Conservation (phyloP, 2,329 filamentous ascomycete genomes). For the Hirsutella thompsonii region DNA sequence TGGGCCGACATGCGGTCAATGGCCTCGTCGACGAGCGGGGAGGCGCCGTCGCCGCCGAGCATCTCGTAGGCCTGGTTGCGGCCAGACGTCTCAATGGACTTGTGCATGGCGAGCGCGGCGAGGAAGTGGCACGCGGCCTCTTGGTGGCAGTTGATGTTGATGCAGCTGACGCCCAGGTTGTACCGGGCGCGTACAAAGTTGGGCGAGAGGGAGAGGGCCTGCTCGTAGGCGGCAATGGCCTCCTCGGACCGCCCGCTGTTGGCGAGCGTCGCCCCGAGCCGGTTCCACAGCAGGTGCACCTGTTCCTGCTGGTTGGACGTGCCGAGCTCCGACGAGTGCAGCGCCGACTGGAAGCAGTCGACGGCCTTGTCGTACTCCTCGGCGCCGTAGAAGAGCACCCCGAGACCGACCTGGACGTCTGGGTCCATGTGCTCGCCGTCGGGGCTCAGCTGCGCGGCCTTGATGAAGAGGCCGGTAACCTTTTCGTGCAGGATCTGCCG, state of each 20-base stretch:
- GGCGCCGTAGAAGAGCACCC: conserved; percentile 92
- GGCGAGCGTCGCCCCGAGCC: conserved; percentile 86
- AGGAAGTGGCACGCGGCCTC: conserved; percentile 90
- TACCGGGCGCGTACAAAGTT: conserved; percentile 97
- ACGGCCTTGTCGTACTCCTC: conserved; percentile 98
- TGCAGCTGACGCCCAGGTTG: conserved; percentile 91
- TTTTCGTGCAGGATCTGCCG: conserved; percentile 79
- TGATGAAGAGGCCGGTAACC: conserved; percentile 82
- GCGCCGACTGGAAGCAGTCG: conserved; percentile 89
- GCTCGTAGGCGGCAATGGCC: conserved; percentile 92
- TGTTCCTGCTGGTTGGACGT: conserved; percentile 74
- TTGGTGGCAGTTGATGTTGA: conserved; percentile 91
- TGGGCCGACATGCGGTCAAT: conserved; percentile 83
- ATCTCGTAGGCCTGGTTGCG: conserved; percentile 75
- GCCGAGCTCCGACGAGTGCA: conserved; percentile 75
- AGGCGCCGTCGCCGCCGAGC: conserved; percentile 46
- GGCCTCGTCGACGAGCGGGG: conserved; percentile 46
- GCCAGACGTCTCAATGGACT: conserved; percentile 76
- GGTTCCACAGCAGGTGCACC: conserved; percentile 92
- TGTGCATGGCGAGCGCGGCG: conserved; percentile 89
- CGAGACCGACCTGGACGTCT: conserved; percentile 92
- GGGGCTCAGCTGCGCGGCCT: conserved; percentile 82
- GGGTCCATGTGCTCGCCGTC: conserved; percentile 94
- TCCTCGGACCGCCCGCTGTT: conserved; percentile 91
- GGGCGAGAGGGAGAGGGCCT: conserved; percentile 75